Percentiles rank a stretch among this genome's conserved stretches.
phyloP scores from a whole-genome alignment of 1,284 basidiomycete species.

The Ceratobasidium theobromae region DNA sequence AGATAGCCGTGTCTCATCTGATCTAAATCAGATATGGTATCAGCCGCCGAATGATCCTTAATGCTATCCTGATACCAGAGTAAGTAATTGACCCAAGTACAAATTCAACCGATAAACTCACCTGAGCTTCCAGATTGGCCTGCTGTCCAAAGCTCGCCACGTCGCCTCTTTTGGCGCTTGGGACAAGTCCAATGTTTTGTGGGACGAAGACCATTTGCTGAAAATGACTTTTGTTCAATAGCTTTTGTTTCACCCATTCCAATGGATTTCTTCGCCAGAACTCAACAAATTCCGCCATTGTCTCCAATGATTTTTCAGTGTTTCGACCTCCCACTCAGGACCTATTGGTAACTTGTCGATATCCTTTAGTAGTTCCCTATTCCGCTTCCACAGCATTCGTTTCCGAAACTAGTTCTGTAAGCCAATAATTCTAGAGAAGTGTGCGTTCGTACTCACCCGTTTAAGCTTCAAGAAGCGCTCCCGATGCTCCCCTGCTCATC shows the following conservation, averaged over 20 bases:
- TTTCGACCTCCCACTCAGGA: not conserved
- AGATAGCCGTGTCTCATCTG: constrained; percentile 33
- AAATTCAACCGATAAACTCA: not conserved
- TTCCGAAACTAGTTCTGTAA: not conserved
- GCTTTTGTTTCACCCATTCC: constrained; percentile 42
- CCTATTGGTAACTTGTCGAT: constrained; percentile 18
- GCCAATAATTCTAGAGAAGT: not conserved
- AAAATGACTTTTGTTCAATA: constrained; percentile 28
- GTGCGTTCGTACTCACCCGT: not conserved
- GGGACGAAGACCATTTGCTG: constrained; percentile 6
- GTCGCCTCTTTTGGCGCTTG: not conserved
- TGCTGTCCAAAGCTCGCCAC: constrained; percentile 18
- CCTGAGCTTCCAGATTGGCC: constrained; percentile 30
- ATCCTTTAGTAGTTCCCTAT: constrained; percentile 4
- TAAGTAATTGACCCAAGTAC: not conserved
- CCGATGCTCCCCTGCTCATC: not conserved
- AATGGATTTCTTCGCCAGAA: constrained; percentile 43
- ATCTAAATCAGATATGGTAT: constrained; percentile 18
- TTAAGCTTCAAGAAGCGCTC: not conserved
- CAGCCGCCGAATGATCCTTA: constrained; percentile 9
- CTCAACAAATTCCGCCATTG: constrained; percentile 38
- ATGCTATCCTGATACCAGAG: not conserved
- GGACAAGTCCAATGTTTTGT: not conserved
- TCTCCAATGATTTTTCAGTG: constrained; percentile 33
- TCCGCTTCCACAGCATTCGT: not conserved